Conservation (phyloP, 2,329 filamentous ascomycete species). For the Apiospora koreana region DNA sequence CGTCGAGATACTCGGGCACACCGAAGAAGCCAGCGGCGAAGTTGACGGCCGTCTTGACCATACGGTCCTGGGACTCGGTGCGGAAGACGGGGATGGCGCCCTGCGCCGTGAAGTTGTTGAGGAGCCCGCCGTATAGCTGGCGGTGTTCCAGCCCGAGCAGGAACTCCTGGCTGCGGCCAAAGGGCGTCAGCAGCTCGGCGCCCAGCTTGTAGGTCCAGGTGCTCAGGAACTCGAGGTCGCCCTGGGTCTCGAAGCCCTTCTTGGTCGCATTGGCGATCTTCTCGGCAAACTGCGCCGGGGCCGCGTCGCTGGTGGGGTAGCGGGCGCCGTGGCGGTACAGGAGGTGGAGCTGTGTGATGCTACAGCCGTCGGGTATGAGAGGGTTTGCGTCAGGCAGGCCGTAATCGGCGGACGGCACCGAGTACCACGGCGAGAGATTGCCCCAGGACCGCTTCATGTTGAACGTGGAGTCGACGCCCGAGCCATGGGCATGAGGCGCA, state of each 20-base stretch:
- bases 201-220: conserved; percentile 38
- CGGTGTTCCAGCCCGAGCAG: conserved; percentile 40
- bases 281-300: conserved; percentile 30
- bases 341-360: conserved; percentile 33
- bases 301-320: conserved; percentile 32
- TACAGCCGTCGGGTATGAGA: conserved; percentile 30
- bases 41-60: conserved; percentile 35
- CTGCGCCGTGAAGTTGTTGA: conserved; percentile 43
- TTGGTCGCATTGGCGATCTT: conserved; percentile 36
- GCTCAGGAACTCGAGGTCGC: conserved; percentile 30
- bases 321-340: conserved; percentile 35
- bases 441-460: conserved; percentile 35
- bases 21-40: conserved; percentile 36
- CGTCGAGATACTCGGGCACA: conserved; percentile 32
- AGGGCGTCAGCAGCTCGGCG: conserved; percentile 37
- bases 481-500: conserved; percentile 26
- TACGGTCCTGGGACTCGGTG: conserved; percentile 33
- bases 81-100: conserved; percentile 40
- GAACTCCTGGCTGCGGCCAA: conserved; percentile 42
- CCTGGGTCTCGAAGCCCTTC: conserved; percentile 33
- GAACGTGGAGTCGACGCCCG: conserved; percentile 24
- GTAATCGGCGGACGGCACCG: conserved; percentile 33
- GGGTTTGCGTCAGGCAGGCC: conserved; percentile 32
- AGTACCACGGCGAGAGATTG: conserved; percentile 36
- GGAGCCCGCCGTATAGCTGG: conserved; percentile 42